These are phyloP conservation scores for Daldinia sp. DNA, from an alignment of 2,329 filamentous ascomycete species.

Conservation along the genomic window DNA sequence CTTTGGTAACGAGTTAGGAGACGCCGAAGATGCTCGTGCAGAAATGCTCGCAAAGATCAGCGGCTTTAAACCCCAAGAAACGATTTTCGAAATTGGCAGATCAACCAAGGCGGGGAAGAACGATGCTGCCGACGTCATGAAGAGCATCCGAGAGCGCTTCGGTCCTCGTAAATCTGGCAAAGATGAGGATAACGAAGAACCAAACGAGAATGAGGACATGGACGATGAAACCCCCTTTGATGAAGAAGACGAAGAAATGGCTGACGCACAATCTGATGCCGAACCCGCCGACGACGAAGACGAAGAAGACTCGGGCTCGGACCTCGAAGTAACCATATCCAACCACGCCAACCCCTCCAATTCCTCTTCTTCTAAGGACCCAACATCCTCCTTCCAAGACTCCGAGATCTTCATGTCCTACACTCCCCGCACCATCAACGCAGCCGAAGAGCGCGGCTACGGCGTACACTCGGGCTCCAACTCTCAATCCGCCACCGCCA, in stretches of 20 bases:
- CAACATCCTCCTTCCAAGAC: constrained; percentile 76
- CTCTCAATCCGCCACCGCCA: constrained; percentile 63
- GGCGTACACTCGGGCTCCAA: constrained; percentile 83
- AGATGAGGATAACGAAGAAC: constrained; percentile 51
- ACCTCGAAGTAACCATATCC: constrained; percentile 75
- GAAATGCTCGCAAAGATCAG: constrained; percentile 90
- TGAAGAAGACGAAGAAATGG: constrained; percentile 42
- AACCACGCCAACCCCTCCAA: constrained; percentile 62
- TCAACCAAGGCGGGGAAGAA: constrained; percentile 68
- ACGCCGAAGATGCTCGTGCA: constrained; percentile 75
- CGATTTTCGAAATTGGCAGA: constrained; percentile 92
- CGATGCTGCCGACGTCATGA: constrained; percentile 79
- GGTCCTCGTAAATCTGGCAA: constrained; percentile 62
- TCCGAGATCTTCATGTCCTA: constrained; percentile 97
- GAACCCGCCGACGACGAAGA: constrained; percentile 46
- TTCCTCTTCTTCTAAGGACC: constrained; percentile 43
- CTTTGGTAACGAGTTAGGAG: constrained; percentile 74
- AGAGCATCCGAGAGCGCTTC: constrained; percentile 73
- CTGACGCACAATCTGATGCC: constrained; percentile 47
- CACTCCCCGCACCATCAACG: constrained; percentile 79
- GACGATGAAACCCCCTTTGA: constrained; percentile 28
- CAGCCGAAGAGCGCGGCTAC: constrained; percentile 90
- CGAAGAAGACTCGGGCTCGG: constrained; percentile 64
- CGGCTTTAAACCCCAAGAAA: constrained; percentile 88
- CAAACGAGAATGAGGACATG: constrained; percentile 39